Base-by-base conservation (phyloP, 1,139 yeast genomes). In the Candida sp. region DNA sequence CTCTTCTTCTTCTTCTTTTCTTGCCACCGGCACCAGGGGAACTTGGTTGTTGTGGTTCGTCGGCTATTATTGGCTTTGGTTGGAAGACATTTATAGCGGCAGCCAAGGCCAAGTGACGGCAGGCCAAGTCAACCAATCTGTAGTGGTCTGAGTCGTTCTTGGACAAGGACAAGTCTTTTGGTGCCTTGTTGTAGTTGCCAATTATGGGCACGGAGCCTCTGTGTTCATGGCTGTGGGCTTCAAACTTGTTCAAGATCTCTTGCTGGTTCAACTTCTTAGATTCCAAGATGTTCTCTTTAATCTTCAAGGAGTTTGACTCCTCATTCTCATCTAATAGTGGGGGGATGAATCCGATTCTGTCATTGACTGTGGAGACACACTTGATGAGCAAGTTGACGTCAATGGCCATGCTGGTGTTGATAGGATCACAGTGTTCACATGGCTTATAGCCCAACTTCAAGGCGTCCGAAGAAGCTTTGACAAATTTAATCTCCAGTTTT, bases 41-140 rank as follows among this genome's bases (percentile, higher is more conserved):
- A 54, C 49, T 60, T 38, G 68, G 53, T n/a, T 57, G 56, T 40
- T 57, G 57, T 12, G 56, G 35, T 33, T 52, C 49, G 22, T 54
- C 39, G 12, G 46, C 26, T 12, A 49, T 34, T 31, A 48, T 39
- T 32, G 52, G 56, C 39, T 51, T 54, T 17, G 70, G 68, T 48
- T 63, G 66, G 52, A 63, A 70, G 17, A 84, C 78, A 17, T 84
- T 82, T 39, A 80, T 74, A 11, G 86, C 89, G 3, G 96, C 96
- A 27, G 96, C 96, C 44, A 85, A 75, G 0, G 96, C 94, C 63
- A 89, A 86, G 66, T 88, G 94, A 56, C 94, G 83, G 64, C 96
- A 89, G 1, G 96, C 96, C 60, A 88, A 81, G 63, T 86, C 90
- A 27, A 88, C 91, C 37, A 89, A 74, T 52, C 88, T 77, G 58